Conservation (phyloP, 371 early-diverging fungal genomes). For the Choanephora cucurbitarum region DNA sequence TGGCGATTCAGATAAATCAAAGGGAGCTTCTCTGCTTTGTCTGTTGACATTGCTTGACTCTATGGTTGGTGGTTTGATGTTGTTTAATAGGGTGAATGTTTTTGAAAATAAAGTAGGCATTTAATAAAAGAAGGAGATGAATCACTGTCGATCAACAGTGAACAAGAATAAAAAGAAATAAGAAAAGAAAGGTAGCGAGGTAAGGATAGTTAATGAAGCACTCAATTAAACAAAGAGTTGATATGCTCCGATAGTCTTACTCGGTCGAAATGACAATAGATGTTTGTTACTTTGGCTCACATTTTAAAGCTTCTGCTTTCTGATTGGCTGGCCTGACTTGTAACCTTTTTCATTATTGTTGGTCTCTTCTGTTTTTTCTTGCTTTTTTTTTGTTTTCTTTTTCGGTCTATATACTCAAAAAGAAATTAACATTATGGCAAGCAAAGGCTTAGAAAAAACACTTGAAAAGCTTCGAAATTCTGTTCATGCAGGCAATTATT, state of each 20-base stretch:
- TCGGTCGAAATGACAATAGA: not conserved
- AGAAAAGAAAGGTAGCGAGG: not conserved
- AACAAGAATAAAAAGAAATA: not conserved
- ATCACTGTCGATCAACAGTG: conserved; percentile 1
- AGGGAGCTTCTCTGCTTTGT: no score
- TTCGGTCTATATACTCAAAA: not conserved
- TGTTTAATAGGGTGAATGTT: conserved; percentile 27
- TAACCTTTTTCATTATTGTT: not conserved
- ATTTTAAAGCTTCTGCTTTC: not conserved
- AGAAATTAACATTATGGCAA: conserved; percentile 32
- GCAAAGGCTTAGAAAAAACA: conserved; percentile 72
- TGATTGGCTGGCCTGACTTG: not conserved
- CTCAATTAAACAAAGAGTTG: not conserved
- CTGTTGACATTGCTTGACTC: not conserved
- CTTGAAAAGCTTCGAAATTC: conserved; percentile 67
- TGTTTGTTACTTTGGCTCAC: not conserved
- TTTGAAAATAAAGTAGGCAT: conserved; percentile 29
- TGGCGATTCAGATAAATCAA: no score
- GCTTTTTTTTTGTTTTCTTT: conserved; percentile 5
- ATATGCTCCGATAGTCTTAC: not conserved
- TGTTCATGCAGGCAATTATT: conserved; percentile 82
- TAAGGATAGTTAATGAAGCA: no score
- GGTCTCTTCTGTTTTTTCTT: not conserved
- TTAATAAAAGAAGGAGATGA: not conserved
- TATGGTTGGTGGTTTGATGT: conserved; percentile 22